Conservation (phyloP, 345 rosid species). For the Boechera divaricarpa region DNA sequence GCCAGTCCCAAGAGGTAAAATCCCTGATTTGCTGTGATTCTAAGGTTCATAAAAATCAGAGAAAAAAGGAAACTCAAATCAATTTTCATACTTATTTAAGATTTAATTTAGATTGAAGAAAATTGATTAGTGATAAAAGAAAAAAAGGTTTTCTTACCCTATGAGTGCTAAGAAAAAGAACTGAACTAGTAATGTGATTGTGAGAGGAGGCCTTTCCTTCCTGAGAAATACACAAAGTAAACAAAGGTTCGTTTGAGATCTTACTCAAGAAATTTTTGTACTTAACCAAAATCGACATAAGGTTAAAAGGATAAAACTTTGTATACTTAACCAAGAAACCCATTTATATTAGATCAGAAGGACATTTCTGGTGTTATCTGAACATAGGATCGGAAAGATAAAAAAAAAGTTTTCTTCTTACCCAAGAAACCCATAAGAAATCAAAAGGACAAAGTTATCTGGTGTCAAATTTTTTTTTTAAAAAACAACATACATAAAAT, state of each 20-base stretch:
- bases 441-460: neutral
- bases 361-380: no score
- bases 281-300: neutral
- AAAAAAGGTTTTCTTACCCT: slow-evolving; percentile 53
- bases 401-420: neutral
- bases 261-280: neutral
- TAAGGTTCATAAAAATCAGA: slow-evolving; percentile 38
- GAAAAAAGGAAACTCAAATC: neutral
- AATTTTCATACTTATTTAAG: neutral
- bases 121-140: neutral
- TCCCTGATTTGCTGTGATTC: slow-evolving; percentile 82
- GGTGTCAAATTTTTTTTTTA: neutral
- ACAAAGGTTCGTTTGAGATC: neutral
- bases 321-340: neutral
- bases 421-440: neutral
- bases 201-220: slow-evolving; percentile 75
- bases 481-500: no score
- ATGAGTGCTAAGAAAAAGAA: slow-evolving; percentile 70
- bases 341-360: no score
- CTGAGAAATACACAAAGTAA: slow-evolving; percentile 43
- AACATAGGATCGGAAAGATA: neutral
- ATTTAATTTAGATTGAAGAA: neutral
- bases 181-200: slow-evolving; percentile 60
- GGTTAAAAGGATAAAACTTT: neutral
- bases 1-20: slow-evolving; percentile 75